A percentile compares a stretch with the other conserved stretches of the same genome.
Conservation (phyloP, 805 yeast species). For the Candida lessepsii region DNA sequence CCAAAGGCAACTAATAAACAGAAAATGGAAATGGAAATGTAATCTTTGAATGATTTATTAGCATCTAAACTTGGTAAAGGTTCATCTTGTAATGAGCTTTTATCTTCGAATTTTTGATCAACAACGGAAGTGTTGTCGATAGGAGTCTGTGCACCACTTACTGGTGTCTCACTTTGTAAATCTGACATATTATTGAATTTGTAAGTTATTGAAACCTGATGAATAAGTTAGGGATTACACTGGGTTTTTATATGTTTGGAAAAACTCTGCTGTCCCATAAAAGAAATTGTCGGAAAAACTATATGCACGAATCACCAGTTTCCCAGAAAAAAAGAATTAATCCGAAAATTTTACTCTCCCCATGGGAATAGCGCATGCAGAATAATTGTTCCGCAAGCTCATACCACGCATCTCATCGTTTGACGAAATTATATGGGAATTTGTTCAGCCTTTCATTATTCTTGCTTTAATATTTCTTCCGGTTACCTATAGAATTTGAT, state of each 20-base stretch:
- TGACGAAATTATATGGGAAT: too few species aligned
- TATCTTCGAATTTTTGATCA: constrained; percentile 16
- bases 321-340: neutral
- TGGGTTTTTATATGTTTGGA: neutral
- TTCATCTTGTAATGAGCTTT: constrained; percentile 2
- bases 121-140: constrained; percentile 16
- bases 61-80: constrained; percentile 22
- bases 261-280: neutral
- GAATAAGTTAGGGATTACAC: neutral
- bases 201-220: neutral
- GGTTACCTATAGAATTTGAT: too few species aligned
- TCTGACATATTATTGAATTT: constrained; percentile 4
- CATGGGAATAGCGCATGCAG: constrained; percentile 7
- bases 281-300: constrained; percentile 7
- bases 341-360: constrained; percentile 4
- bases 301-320: constrained; percentile 7
- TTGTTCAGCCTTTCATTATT: too few species aligned
- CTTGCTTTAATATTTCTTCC: too few species aligned
- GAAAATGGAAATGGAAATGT: constrained; percentile 31
- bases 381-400: neutral
- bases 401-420: constrained; percentile 2
- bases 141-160: constrained; percentile 19
- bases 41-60: constrained; percentile 29
- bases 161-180: constrained; percentile 3
- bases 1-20: constrained; percentile 67